phyloP scores from a whole-genome alignment of 257 asterid species.

The Parsonsia alboflavescens region DNA sequence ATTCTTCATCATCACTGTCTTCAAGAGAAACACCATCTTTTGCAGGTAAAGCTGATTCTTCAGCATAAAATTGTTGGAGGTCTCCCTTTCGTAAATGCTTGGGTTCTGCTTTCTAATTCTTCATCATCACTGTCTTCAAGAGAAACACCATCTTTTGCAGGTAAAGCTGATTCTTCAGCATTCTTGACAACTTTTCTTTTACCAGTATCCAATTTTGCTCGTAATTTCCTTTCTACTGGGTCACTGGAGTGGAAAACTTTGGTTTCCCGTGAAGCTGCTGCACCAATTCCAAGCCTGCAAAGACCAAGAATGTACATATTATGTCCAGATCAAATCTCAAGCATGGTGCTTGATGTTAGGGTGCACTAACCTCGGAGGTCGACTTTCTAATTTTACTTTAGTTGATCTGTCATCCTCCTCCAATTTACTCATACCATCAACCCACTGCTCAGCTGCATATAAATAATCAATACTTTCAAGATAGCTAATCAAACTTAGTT shows the following conservation, averaged over 20 bases:
- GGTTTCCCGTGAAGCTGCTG: slow-evolving; percentile 55
- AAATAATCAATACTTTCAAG: slow-evolving; percentile 6
- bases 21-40: slow-evolving; percentile 38
- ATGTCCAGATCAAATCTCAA: neutral
- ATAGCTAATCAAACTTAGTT: neutral
- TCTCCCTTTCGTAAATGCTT: slow-evolving; percentile 63
- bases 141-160: slow-evolving; percentile 34
- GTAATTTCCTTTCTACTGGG: slow-evolving; percentile 60
- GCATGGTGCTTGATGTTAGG: neutral
- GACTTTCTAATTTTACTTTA: slow-evolving; percentile 47
- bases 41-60: slow-evolving; percentile 29
- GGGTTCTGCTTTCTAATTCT: slow-evolving; percentile 64
- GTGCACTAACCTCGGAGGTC: slow-evolving; percentile 64
- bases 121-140: slow-evolving; percentile 70
- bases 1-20: slow-evolving; percentile 66
- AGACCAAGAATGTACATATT: neutral
- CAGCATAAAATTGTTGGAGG: slow-evolving; percentile 37
- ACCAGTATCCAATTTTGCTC: slow-evolving; percentile 43
- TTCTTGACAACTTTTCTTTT: slow-evolving; percentile 35
- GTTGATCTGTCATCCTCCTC: slow-evolving; percentile 28
- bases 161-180: slow-evolving; percentile 30
- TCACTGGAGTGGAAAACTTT: slow-evolving; percentile 36
- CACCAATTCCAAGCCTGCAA: slow-evolving; percentile 86
- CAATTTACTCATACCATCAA: slow-evolving; percentile 53
- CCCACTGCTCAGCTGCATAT: slow-evolving; percentile 77